A percentile compares a stretch with the other conserved stretches of the same genome.
phyloP scores from a whole-genome alignment of 345 rosid species.

The Viola odorata region DNA sequence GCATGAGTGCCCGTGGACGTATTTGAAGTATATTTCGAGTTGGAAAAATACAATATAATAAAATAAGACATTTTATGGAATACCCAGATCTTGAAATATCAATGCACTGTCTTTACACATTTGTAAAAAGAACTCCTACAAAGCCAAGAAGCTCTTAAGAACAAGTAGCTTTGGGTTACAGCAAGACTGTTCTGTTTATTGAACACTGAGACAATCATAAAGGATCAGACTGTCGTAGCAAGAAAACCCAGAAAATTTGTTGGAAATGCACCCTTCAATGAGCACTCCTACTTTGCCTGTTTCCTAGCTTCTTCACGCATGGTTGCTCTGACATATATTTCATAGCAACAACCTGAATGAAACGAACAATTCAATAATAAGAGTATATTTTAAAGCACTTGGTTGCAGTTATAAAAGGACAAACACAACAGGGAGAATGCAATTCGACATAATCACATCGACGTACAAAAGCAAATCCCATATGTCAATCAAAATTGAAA shows the following conservation, averaged over 20 bases:
- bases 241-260: conserved; percentile 6
- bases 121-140: neutral
- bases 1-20: no score
- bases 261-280: conserved; percentile 7
- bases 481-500: neutral
- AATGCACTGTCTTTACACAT: neutral
- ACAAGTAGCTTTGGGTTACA: conserved; percentile 11
- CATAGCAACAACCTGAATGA: conserved; percentile 87
- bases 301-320: conserved; percentile 70
- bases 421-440: neutral
- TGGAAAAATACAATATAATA: no score
- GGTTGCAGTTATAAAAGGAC: neutral
- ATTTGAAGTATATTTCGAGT: no score
- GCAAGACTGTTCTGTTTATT: conserved; percentile 17
- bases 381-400: neutral
- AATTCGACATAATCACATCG: neutral
- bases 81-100: neutral
- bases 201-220: neutral
- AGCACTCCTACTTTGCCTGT: conserved; percentile 35
- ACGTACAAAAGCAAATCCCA: neutral
- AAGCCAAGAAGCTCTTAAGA: neutral
- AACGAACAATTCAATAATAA: neutral
- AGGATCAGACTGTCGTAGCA: neutral
- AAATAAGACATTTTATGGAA: no score
- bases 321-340: conserved; percentile 65